These are phyloP conservation scores for Cladophialophora exuberans DNA, from an alignment of 2,329 filamentous ascomycete genomes.

Conservation along the genomic window DNA sequence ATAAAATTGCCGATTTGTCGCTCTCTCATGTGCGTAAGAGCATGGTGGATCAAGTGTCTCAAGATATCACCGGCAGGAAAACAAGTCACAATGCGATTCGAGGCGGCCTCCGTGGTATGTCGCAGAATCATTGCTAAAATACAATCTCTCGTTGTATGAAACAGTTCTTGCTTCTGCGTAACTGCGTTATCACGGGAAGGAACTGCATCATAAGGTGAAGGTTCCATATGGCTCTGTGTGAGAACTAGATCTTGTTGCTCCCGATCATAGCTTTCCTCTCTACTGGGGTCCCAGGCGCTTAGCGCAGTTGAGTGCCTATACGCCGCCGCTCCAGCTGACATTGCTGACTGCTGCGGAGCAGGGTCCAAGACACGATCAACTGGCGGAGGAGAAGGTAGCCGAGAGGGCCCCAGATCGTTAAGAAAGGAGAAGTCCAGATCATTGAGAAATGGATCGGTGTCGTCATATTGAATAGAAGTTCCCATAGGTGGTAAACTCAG, in stretches of 20 bases:
- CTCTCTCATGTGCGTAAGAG: constrained; percentile 35
- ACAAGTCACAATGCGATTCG: constrained; percentile 47
- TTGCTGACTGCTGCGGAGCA: not conserved
- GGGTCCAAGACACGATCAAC: not conserved
- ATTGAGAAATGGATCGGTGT: not conserved
- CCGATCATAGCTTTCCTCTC: constrained; percentile 34
- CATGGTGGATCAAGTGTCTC: constrained; percentile 44
- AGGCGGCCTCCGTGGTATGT: constrained; percentile 52
- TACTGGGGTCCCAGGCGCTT: constrained; percentile 35
- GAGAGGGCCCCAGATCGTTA: not conserved
- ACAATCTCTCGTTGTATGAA: constrained; percentile 52
- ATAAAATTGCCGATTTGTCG: constrained; percentile 40
- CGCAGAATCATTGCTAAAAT: constrained; percentile 62
- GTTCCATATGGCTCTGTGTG: not conserved
- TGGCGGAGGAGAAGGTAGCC: not conserved
- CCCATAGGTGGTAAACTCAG: constrained; percentile 10
- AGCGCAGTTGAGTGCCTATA: not conserved
- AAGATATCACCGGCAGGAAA: constrained; percentile 47
- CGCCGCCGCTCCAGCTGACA: constrained; percentile 2
- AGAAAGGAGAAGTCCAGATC: constrained; percentile 13
- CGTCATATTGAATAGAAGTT: constrained; percentile 4
- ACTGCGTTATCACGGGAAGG: not conserved
- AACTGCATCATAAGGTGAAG: not conserved
- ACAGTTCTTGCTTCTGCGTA: not conserved
- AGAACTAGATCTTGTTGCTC: constrained; percentile 38